These are phyloP conservation scores for Phytophthora citrophthora DNA, from an alignment of 352 stramenopile genomes.

Conservation along the genomic window DNA sequence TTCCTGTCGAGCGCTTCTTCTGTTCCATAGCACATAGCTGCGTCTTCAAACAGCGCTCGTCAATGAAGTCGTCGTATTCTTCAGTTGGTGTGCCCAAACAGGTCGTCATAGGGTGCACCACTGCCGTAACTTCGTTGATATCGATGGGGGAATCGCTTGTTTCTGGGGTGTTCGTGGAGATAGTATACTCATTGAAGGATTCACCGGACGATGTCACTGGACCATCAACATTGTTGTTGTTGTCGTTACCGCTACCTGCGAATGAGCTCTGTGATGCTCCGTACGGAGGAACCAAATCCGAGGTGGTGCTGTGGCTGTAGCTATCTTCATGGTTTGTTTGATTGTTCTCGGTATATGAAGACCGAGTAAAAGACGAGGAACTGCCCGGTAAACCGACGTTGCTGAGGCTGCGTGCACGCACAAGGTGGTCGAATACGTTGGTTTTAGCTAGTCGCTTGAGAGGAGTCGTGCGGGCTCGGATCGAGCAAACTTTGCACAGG, in stretches of 20 bases:
- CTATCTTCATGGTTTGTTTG: slow-evolving; percentile 33
- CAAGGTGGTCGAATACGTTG: slow-evolving; percentile 73
- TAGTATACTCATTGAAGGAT: slow-evolving; percentile 36
- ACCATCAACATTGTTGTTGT: slow-evolving; percentile 31
- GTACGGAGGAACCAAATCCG: slow-evolving; percentile 19
- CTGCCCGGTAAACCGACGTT: slow-evolving; percentile 43
- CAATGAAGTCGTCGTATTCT: slow-evolving; percentile 72
- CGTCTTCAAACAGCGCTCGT: slow-evolving; percentile 58
- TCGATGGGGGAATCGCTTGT: slow-evolving; percentile 11
- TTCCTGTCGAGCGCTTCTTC: slow-evolving; percentile 43
- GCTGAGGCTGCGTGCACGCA: slow-evolving; percentile 61
- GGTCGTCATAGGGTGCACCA: slow-evolving; percentile 44
- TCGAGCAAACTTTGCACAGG: slow-evolving; percentile 83
- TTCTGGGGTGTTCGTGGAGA: slow-evolving; percentile 17
- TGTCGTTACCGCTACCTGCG: slow-evolving; percentile 5
- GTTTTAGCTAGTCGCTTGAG: slow-evolving; percentile 60
- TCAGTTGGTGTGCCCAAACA: slow-evolving; percentile 31
- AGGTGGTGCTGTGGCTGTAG: slow-evolving; percentile 31
- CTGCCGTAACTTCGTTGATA: slow-evolving; percentile 40
- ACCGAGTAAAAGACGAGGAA: slow-evolving; percentile 46
- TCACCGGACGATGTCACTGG: slow-evolving; percentile 3
- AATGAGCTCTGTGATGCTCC: slow-evolving; percentile 26
- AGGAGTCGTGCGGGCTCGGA: slow-evolving; percentile 75
- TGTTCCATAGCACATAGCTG: slow-evolving; percentile 64
- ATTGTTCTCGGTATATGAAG: slow-evolving; percentile 59